phyloP scores from a whole-genome alignment of 1,139 yeast genomes.

The Eremothecium coryli region DNA sequence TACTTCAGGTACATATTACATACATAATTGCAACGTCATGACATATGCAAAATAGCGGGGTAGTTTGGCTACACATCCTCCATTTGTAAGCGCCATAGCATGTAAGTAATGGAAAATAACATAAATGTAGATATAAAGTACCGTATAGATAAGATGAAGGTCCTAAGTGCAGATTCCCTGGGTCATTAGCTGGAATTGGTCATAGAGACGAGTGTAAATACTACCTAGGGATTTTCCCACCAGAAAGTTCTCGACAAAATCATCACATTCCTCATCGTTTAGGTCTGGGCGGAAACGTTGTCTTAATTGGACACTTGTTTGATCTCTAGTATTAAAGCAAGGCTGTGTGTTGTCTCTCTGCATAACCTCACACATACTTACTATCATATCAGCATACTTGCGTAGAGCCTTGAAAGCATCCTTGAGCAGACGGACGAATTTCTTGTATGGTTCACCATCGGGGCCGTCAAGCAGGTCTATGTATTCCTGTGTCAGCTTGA shows the following conservation, averaged over 20 bases:
- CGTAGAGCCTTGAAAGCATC: slow-evolving; percentile 66
- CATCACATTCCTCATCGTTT: slow-evolving; percentile 62
- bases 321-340: slow-evolving; percentile 80
- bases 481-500: slow-evolving; percentile 81
- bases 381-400: slow-evolving; percentile 58
- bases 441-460: slow-evolving; percentile 47
- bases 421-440: slow-evolving; percentile 55
- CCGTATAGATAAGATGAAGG: background rate
- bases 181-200: slow-evolving; percentile 85
- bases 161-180: slow-evolving; percentile 83
- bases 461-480: slow-evolving; percentile 78
- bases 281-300: slow-evolving; percentile 76
- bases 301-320: slow-evolving; percentile 64
- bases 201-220: slow-evolving; percentile 82
- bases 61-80: no score
- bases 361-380: slow-evolving; percentile 85
- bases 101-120: no score
- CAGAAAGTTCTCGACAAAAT: slow-evolving; percentile 63
- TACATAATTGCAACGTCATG: no score
- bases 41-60: no score
- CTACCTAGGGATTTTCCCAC: slow-evolving; percentile 82
- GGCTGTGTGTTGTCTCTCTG: slow-evolving; percentile 84
- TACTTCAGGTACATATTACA: no score
- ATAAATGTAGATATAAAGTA: background rate
- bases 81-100: no score